Conservation (phyloP, 2,329 filamentous ascomycete genomes). For the Aspergillus sp. region DNA sequence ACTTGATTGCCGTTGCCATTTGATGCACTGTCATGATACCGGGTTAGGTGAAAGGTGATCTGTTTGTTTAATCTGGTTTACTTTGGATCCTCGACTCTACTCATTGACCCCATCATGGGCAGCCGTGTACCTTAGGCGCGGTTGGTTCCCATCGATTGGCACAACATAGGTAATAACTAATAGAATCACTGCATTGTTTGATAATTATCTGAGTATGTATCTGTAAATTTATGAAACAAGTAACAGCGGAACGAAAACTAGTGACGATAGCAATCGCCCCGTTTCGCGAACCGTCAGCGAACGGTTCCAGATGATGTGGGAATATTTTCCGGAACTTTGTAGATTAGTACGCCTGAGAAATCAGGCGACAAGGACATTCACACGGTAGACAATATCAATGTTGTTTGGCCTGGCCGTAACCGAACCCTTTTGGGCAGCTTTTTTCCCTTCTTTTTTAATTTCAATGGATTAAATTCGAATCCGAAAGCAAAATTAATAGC, state of each 20-base stretch:
- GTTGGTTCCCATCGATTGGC: constrained; percentile 23
- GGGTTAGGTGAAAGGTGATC: constrained; percentile 29
- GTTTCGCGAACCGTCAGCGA: too few relatives aligned
- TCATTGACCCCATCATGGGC: constrained; percentile 26
- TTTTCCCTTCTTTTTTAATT: too few relatives aligned
- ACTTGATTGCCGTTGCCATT: constrained; percentile 26
- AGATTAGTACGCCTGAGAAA: background rate
- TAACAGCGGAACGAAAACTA: background rate
- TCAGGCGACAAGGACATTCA: background rate
- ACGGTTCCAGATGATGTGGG: too few relatives aligned
- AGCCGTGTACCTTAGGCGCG: constrained; percentile 18
- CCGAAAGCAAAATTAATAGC: too few relatives aligned
- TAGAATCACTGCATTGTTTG: constrained; percentile 33
- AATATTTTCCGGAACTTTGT: too few relatives aligned
- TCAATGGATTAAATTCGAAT: too few relatives aligned
- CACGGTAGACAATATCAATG: too few relatives aligned
- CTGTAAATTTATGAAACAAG: background rate
- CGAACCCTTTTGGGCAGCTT: too few relatives aligned
- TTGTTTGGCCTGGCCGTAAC: too few relatives aligned
- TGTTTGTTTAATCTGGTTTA: constrained; percentile 22
- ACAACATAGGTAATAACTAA: constrained; percentile 40
- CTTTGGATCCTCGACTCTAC: constrained; percentile 18
- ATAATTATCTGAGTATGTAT: background rate
- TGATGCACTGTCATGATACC: constrained; percentile 37
- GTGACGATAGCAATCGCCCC: background rate